Evolutionary conservation across 2,329 filamentous ascomycete species (phyloP).

Genomic region (Juglanconis sp.): DNA sequence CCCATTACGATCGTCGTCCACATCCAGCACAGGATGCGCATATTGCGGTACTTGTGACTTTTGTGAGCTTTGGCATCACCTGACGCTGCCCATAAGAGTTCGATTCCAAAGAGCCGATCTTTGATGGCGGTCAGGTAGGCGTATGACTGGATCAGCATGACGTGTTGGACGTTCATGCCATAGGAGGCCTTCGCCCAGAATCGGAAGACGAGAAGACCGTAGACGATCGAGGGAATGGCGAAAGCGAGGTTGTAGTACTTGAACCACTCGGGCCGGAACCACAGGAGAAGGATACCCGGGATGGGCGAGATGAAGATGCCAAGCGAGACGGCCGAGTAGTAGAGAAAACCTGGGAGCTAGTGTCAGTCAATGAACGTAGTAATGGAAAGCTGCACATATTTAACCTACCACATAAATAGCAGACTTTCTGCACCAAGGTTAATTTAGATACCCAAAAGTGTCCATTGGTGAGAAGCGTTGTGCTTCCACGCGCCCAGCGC

Average conservation of each 20-base stretch:
- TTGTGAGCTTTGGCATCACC: slow-evolving; percentile 39
- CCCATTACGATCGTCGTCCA: slow-evolving; percentile 34
- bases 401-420: slow-evolving; percentile 35
- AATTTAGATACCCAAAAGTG: slow-evolving; percentile 38
- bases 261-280: slow-evolving; percentile 37
- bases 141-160: slow-evolving; percentile 39
- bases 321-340: slow-evolving; percentile 38
- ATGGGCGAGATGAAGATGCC: slow-evolving; percentile 39
- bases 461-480: slow-evolving; percentile 37
- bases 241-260: slow-evolving; percentile 43
- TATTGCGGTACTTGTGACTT: slow-evolving; percentile 41
- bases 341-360: slow-evolving; percentile 28
- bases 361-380: background rate
- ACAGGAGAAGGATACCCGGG: slow-evolving; percentile 37
- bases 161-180: slow-evolving; percentile 40
- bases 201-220: slow-evolving; percentile 36
- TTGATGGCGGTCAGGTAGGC: slow-evolving; percentile 41
- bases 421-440: slow-evolving; percentile 37
- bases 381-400: background rate
- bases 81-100: slow-evolving; percentile 37
- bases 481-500: slow-evolving; percentile 40
- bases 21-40: slow-evolving; percentile 36
- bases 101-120: slow-evolving; percentile 36
- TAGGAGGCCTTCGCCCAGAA: slow-evolving; percentile 39
- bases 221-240: slow-evolving; percentile 37